phyloP scores from a whole-genome alignment of 2,329 filamentous ascomycete genomes.

The Pyrenophora graminea region DNA sequence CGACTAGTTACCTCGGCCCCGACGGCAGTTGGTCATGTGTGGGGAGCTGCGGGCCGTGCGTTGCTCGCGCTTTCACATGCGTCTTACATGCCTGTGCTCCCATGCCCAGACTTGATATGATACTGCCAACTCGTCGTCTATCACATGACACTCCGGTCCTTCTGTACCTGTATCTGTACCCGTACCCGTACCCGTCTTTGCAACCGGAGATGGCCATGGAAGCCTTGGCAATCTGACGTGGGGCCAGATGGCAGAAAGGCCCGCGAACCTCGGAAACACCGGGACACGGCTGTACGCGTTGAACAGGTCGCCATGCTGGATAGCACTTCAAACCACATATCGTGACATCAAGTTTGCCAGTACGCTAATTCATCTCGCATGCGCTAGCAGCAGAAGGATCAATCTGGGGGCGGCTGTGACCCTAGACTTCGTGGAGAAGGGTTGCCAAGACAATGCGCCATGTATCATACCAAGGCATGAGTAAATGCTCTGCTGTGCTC shows the following conservation, averaged over 20 bases:
- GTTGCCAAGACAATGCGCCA: no score
- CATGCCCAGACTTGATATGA: not conserved
- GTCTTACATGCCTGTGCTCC: not conserved
- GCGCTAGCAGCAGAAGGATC: no score
- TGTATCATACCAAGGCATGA: no score
- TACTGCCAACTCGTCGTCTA: not conserved
- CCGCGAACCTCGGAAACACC: not conserved
- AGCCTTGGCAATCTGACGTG: not conserved
- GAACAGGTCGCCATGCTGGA: not conserved
- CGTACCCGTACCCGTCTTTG: no score
- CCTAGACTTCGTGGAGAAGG: no score
- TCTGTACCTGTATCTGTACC: no score
- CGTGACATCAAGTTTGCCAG: no score
- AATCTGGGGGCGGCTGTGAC: no score
- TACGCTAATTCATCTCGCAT: no score
- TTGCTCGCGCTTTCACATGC: constrained; percentile 12
- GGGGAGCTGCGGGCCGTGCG: constrained; percentile 12
- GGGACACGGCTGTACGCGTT: not conserved
- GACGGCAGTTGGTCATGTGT: constrained; percentile 19
- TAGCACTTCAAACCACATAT: no score
- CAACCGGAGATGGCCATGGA: not conserved
- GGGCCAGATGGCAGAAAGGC: not conserved
- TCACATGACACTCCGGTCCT: constrained; percentile 2
- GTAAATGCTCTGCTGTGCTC: no score
- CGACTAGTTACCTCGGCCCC: constrained; percentile 19